A percentile compares a stretch with the other conserved stretches of the same genome.
Evolutionary conservation across 2,329 filamentous ascomycete genomes (phyloP).

Genomic region (Trichoderma polysporum): DNA sequence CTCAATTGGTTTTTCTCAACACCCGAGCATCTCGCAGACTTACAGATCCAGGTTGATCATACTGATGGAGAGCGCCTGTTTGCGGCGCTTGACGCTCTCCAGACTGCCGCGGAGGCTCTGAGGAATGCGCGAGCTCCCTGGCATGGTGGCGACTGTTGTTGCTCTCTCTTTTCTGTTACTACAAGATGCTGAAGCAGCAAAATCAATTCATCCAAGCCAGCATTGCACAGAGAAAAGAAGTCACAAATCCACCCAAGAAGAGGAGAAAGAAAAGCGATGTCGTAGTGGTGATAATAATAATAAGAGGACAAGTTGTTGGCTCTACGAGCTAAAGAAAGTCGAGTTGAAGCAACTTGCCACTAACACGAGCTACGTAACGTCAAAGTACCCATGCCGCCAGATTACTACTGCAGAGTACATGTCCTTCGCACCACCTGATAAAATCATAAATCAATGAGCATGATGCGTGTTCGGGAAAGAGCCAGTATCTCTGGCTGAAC

Average conservation of each 20-base stretch:
- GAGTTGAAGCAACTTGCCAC: constrained; percentile 12
- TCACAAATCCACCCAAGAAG: not conserved
- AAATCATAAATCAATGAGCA: not conserved
- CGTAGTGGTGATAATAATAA: not conserved
- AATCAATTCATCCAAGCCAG: not conserved
- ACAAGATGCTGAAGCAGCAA: not conserved
- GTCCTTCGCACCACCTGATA: not conserved
- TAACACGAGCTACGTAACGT: constrained; percentile 2
- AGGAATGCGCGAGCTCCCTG: constrained; percentile 68
- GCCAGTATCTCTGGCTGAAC: not conserved
- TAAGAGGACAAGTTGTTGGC: not conserved
- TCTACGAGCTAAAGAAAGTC: too few relatives aligned
- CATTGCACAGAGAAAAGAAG: not conserved
- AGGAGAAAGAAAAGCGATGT: not conserved
- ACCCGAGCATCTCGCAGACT: constrained; percentile 35
- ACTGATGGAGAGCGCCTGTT: constrained; percentile 55
- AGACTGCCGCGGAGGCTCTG: constrained; percentile 69
- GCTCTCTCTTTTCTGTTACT: not conserved
- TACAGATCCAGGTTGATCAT: constrained; percentile 69
- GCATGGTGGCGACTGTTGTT: constrained; percentile 44
- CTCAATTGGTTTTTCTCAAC: too few relatives aligned
- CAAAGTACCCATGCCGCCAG: not conserved
- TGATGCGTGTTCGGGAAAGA: constrained; percentile 17
- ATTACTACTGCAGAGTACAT: not conserved
- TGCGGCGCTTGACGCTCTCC: constrained; percentile 57